phyloP scores from a whole-genome alignment of 352 stramenopile genomes.

The Globisporangium echinulatum region DNA sequence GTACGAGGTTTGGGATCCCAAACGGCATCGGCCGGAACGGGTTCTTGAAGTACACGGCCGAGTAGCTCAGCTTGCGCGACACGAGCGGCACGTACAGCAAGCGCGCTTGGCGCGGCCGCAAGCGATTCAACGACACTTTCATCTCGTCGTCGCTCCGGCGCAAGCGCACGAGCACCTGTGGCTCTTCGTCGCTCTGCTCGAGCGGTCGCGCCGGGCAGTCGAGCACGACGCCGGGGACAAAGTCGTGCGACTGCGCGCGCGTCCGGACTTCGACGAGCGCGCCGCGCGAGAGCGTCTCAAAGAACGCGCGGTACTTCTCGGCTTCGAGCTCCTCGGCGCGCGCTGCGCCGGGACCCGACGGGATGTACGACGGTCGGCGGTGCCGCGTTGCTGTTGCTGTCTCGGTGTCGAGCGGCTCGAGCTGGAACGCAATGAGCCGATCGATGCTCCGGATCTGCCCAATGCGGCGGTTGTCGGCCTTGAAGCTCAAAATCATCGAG shows the following conservation, averaged over 20 bases:
- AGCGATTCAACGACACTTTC: constrained; percentile 53
- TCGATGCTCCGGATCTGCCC: constrained; percentile 86
- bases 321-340: constrained; percentile 37
- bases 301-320: constrained; percentile 33
- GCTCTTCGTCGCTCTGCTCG: constrained; percentile 36
- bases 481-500: constrained; percentile 85
- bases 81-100: constrained; percentile 77
- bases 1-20: constrained; percentile 79
- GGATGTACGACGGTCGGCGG: constrained; percentile 71
- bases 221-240: constrained; percentile 57
- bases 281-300: constrained; percentile 50
- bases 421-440: constrained; percentile 78
- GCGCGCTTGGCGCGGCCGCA: constrained; percentile 63
- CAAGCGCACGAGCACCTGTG: constrained; percentile 52
- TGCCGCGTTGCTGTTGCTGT: constrained; percentile 66
- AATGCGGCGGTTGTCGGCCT: constrained; percentile 77
- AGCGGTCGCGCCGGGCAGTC: constrained; percentile 24
- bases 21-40: constrained; percentile 84
- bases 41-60: constrained; percentile 86
- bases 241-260: constrained; percentile 66
- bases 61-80: constrained; percentile 84
- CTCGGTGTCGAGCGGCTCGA: constrained; percentile 64
- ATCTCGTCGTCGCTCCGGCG: constrained; percentile 68
- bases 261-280: constrained; percentile 67
- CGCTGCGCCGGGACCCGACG: constrained; percentile 13